Base-by-base conservation (phyloP, 2,329 filamentous ascomycete genomes). In the Elsinoe australis region DNA sequence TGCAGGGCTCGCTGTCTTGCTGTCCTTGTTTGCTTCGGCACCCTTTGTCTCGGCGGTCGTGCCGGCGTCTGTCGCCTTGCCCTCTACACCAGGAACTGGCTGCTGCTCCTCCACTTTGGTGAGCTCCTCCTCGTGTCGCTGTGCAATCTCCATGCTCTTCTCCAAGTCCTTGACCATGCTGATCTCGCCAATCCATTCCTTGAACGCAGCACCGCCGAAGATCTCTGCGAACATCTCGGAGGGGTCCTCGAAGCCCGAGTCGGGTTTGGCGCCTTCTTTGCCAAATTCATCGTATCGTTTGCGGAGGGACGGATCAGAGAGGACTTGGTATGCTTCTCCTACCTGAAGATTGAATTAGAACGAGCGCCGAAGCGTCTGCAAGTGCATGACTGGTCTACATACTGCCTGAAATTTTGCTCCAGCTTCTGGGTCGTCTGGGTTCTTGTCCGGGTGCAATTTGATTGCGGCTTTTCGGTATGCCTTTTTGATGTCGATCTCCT, bases 141-240 rank as follows among this genome's bases (percentile, higher is more conserved):
- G 90, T 15, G 87, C 89, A 56, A 98, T 96, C 61, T 98, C 92
- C 90, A 98, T 96, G 35, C 89, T 95, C 61, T 88, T 87, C 14
- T 90, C 96, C 48, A 98, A 76, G 62, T 98, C 92, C 72, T 95
- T 96, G 86, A 98, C 95, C 50, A 98, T 79, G 44, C 87, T 92
- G 58, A 98, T 95, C 74, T 98, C 92, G 56, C 92, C 92, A 61
- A 98, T 96, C 68, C 92, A 87, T 71, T 98, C 90, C 52, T 84
- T 75, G 61, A 98, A 98, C 9, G 90, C 88, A 59, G 95, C 90
- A 52, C 92, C 92, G 58, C 92, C 92, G 63, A 98, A 98, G 58
- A 98, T 98, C 73, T 89, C 94, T 60, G 85, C 85, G 71, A 98
- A 98, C 76, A 98, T 98, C 69, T 98, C 92, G 55, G 88, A 78